These are phyloP conservation scores for Karstenula rhodostoma DNA, from an alignment of 2,329 filamentous ascomycete species.

Conservation along the genomic window DNA sequence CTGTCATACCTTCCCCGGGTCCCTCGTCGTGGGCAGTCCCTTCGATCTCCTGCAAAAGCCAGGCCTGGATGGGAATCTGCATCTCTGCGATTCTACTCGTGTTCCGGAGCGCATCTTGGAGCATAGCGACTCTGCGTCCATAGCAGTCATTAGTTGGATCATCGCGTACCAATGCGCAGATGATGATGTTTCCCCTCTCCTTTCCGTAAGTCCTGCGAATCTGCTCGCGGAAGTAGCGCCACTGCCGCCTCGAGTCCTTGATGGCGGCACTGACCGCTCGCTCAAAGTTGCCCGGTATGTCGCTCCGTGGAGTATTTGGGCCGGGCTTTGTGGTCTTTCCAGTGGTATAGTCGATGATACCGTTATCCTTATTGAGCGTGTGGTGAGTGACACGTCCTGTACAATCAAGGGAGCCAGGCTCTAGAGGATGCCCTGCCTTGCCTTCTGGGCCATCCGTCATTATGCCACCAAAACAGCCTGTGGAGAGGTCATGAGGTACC, in stretches of 20 bases:
- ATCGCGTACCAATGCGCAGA: constrained; percentile 34
- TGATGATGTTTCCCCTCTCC: constrained; percentile 35
- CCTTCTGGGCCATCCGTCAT: constrained; percentile 34
- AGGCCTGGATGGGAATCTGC: constrained; percentile 31
- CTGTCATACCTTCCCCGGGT: constrained; percentile 21
- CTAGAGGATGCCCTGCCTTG: constrained; percentile 32
- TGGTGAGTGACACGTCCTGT: constrained; percentile 34
- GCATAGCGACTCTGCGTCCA: constrained; percentile 28
- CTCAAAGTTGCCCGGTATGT: constrained; percentile 32
- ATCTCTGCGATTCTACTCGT: constrained; percentile 30
- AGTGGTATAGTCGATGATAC: constrained; percentile 28
- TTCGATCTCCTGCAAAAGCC: constrained; percentile 30
- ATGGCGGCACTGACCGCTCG: constrained; percentile 31
- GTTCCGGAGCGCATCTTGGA: constrained; percentile 24
- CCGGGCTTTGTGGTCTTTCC: constrained; percentile 28
- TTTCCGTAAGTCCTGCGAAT: constrained; percentile 33
- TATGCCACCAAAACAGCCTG: constrained; percentile 35
- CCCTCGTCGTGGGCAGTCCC: constrained; percentile 31
- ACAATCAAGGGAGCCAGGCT: constrained; percentile 35
- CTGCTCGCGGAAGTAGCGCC: constrained; percentile 34
- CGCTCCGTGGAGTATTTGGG: constrained; percentile 33
- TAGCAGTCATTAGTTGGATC: constrained; percentile 33
- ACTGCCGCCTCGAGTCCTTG: constrained; percentile 29
- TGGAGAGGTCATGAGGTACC: constrained; percentile 31
- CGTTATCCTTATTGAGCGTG: constrained; percentile 38